Conservation (phyloP, 306 rosid genomes). For the Astragalus glycyphyllos region DNA sequence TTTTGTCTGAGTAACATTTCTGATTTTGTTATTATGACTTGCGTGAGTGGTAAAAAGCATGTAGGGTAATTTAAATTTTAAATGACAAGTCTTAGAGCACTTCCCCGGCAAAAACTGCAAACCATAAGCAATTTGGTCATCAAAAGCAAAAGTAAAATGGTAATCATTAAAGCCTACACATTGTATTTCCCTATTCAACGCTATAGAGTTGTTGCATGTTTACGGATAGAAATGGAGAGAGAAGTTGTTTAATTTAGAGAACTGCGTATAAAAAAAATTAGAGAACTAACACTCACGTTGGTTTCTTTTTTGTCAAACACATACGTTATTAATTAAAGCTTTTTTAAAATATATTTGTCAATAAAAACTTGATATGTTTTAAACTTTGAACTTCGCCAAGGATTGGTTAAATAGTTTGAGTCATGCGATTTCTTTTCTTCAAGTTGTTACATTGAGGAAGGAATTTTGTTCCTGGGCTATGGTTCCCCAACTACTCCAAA, state of each 20-base stretch:
- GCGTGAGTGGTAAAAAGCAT: conserved; percentile 27
- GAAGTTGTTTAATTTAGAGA: background rate
- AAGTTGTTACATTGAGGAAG: too few relatives aligned
- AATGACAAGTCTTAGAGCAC: conserved; percentile 44
- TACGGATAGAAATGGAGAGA: background rate
- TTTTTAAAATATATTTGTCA: too few relatives aligned
- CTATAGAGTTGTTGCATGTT: conserved; percentile 2
- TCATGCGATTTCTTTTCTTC: too few relatives aligned
- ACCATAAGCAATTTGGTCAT: conserved; percentile 55
- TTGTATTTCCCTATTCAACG: conserved; percentile 52
- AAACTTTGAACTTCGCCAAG: too few relatives aligned
- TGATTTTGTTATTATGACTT: conserved; percentile 16
- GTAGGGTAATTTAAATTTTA: conserved; percentile 37
- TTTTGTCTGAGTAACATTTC: conserved; percentile 24
- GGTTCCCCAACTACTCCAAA: too few relatives aligned
- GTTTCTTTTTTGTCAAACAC: too few relatives aligned
- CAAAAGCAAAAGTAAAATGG: conserved; percentile 54
- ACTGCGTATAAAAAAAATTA: too few relatives aligned
- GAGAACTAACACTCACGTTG: too few relatives aligned
- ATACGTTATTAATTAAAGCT: too few relatives aligned
- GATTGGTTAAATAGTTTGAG: too few relatives aligned
- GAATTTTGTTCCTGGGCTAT: too few relatives aligned
- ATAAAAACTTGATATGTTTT: too few relatives aligned
- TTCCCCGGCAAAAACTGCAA: conserved; percentile 51
- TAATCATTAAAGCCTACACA: conserved; percentile 60